Evolutionary conservation across 2,329 filamentous ascomycete species (phyloP), one percentile per base, ranked within the genome.

Genomic region (Tolypocladium nubicola): DNA sequence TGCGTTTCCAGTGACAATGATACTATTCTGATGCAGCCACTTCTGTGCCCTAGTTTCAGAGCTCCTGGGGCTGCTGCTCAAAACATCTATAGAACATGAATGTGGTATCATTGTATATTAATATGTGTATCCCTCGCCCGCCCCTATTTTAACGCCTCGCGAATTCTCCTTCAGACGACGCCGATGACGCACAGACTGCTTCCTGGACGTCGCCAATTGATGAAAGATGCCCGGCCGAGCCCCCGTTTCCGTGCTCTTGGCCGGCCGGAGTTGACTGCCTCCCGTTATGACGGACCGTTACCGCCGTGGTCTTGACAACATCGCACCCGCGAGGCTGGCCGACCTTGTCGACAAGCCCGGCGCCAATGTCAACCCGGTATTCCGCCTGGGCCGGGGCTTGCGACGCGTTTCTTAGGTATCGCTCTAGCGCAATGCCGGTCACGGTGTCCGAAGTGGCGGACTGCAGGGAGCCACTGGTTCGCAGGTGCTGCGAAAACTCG

Each of bases 401-500:
- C 19, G 54, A 54, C 11, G 54, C 43, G 40, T 45, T 57, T 4
- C 23, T 41, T 14, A 49, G 21, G 40, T 53, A 58, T 10, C 33
- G 23, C 7, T 57, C 43, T n/a, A 58, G 35, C n/a, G 57, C 57
- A 16, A 57, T 19, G 10, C 57, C 58, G 37, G 54, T 56, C 10
- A 49, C 47, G 11, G 38, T 45, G 11, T 56, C 52, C 14, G 37
- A 53, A 19, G 38, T 33, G 23, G 41, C 19, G 1, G 53, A 54
- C 26, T 37, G n/a, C 37, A 38, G n/a, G 9, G 55, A 35, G 38
- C 43, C 40, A 5, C 52, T 43, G 1, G 53, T 53, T n/a, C 43
- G 52, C 38, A 61, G 55, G 9, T 57, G 59, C 16, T 61, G 70
- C 50, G 59, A 76, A 30, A 72, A 65, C 19, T 71, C 65, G 21